Base-by-base conservation (phyloP, 345 rosid species). In the Raphanus sativus region DNA sequence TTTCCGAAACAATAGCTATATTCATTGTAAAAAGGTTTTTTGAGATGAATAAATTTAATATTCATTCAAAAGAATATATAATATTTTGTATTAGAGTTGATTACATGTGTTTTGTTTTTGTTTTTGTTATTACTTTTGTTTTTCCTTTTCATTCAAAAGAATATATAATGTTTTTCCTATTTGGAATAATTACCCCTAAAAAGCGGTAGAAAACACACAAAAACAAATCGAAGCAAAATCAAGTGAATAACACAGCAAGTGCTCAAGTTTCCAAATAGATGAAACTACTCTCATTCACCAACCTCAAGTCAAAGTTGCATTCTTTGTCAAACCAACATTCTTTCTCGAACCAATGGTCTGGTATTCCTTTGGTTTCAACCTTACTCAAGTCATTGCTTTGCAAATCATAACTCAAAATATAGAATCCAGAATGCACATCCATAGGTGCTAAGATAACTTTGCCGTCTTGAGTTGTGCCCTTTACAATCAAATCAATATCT, bases 351-450 rank as follows among this genome's bases (percentile, higher is more conserved):
- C 36, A 36, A 71, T 0, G 4, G 4, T 61, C 17, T 6, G 5
- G 67, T 15, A 71, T 26, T 60, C 75, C 67, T 71, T 60, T 61
- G 42, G 40, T 71, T 60, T 71, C 48, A 45, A 72, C 60, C 48
- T 45, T 72, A 0, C n/a, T 72, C 68, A 62, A 21, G 28, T 45
- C 60, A 48, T 72, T 72, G 32, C 21, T 30, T 45, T 17, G 33
- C 69, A 72, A 16, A 21, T 72, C 61, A 40, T 72, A 62, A 29
- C 6, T 40, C 68, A 71, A 4, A 61, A 61, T 9, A 29, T 72
- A 72, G 68, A 72, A 62, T 1, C 4, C 3, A 4, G 32, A 45
- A 45, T 8, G 5, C 75, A 72, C 3, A 17, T 72, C 3, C 30
- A 2, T 0, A 8, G 76, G 76, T 48, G 61, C 76, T 8, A 71